phyloP scores from a whole-genome alignment of 2,329 filamentous ascomycete species.

The Metarhizium rileyi region DNA sequence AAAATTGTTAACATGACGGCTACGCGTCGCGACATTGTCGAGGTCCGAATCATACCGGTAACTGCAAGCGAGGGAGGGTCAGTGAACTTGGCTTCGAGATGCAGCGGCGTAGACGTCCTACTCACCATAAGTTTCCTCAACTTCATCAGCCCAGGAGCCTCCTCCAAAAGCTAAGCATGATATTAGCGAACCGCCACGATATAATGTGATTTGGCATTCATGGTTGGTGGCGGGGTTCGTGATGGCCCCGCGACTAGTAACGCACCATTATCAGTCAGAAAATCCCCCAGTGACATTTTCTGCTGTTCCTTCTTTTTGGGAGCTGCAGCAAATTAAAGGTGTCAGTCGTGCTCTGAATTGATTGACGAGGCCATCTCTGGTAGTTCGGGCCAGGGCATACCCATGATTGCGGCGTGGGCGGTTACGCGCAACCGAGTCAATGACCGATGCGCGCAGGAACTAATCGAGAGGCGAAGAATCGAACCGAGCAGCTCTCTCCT shows the following conservation, averaged over 20 bases:
- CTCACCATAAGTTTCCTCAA: constrained; percentile 81
- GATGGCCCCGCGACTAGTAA: constrained; percentile 12
- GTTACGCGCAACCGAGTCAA: constrained; percentile 36
- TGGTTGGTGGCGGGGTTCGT: constrained; percentile 14
- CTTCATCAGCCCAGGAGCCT: constrained; percentile 96
- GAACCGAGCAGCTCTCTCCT: constrained; percentile 18
- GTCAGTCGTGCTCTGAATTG: constrained; percentile 1
- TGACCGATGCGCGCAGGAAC: constrained; percentile 29
- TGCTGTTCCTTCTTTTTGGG: constrained; percentile 88
- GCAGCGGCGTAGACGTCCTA: constrained; percentile 13
- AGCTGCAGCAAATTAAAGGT: constrained; percentile 41
- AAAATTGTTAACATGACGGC: neutral
- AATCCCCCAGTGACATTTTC: constrained; percentile 97
- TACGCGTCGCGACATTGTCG: neutral
- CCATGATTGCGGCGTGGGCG: constrained; percentile 48
- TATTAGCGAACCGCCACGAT: constrained; percentile 1
- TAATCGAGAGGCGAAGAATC: constrained; percentile 14
- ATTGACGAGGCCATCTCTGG: neutral
- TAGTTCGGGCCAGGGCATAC: constrained; percentile 29
- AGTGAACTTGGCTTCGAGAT: constrained; percentile 11
- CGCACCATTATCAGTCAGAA: constrained; percentile 87
- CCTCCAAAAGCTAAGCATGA: constrained; percentile 38
- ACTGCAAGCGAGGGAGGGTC: constrained; percentile 18
- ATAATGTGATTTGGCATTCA: neutral
- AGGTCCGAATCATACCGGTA: constrained; percentile 23